These are phyloP conservation scores for Quercus suber DNA, from an alignment of 306 rosid genomes.

Conservation along the genomic window DNA sequence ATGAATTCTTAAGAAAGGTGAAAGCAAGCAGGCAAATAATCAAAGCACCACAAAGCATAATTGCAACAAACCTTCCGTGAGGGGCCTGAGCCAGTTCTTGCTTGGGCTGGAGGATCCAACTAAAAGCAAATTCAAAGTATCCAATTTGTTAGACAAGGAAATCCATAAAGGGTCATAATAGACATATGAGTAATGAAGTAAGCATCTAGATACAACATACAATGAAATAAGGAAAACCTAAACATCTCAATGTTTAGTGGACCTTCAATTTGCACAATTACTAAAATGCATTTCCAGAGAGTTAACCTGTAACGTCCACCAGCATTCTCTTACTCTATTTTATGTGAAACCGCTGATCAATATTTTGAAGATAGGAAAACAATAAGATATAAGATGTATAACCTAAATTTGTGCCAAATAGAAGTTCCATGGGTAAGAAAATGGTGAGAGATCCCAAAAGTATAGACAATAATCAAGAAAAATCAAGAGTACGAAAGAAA, in stretches of 20 bases:
- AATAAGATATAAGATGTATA: background rate
- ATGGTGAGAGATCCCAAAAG: background rate
- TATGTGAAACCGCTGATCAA: no score
- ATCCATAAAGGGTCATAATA: constrained; percentile 3
- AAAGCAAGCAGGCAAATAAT: background rate
- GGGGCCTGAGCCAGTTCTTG: constrained; percentile 79
- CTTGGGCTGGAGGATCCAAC: constrained; percentile 80
- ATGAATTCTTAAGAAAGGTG: no score
- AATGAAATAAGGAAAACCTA: background rate
- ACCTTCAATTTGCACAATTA: background rate
- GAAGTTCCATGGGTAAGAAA: no score
- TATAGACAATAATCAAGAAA: background rate
- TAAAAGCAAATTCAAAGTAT: constrained; percentile 31
- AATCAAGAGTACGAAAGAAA: no score
- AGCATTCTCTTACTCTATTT: background rate
- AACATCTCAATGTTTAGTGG: constrained; percentile 1
- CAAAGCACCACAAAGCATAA: constrained; percentile 9
- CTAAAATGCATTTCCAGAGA: constrained; percentile 9
- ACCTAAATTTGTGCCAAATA: no score
- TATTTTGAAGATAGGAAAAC: background rate
- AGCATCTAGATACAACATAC: background rate
- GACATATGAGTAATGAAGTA: constrained; percentile 15
- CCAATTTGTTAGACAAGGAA: constrained; percentile 4
- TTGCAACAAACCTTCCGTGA: constrained; percentile 75
- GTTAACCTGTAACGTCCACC: background rate